Percentiles rank a stretch among this genome's conserved stretches.
Evolutionary conservation across 345 rosid species (phyloP).

Genomic region (Anastatica hierochuntica): DNA sequence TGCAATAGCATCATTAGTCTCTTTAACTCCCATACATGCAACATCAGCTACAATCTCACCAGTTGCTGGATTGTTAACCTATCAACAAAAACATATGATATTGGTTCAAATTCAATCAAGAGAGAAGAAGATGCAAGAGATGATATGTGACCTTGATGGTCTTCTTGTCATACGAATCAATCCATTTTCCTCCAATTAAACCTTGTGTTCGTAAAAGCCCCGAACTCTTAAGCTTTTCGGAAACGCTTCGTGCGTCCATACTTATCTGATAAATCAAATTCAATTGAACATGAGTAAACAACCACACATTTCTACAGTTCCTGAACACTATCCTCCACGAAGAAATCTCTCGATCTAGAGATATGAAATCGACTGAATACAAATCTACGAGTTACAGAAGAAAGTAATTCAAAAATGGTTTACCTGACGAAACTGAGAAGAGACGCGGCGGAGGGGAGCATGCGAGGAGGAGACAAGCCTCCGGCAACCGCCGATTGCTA

Average conservation of each 20-base stretch:
- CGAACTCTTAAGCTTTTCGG: slow-evolving; percentile 34
- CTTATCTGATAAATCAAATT: slow-evolving; percentile 47
- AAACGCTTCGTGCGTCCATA: slow-evolving; percentile 37
- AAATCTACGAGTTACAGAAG: too few species aligned
- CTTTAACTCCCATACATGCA: slow-evolving; percentile 70
- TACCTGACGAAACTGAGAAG: slow-evolving; percentile 25
- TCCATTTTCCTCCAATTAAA: slow-evolving; percentile 84
- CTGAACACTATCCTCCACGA: too few species aligned
- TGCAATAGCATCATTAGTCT: slow-evolving; percentile 82
- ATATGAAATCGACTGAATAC: too few species aligned
- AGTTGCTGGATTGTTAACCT: slow-evolving; percentile 88
- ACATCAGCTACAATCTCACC: slow-evolving; percentile 70
- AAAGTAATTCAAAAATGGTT: too few species aligned
- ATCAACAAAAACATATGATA: too few species aligned
- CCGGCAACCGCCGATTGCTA: slow-evolving; percentile 22
- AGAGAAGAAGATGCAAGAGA: not conserved
- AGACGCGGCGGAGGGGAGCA: slow-evolving; percentile 8
- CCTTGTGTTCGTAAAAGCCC: slow-evolving; percentile 63
- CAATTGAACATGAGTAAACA: too few species aligned
- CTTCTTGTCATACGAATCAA: slow-evolving; percentile 57
- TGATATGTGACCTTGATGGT: slow-evolving; percentile 76
- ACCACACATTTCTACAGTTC: too few species aligned
- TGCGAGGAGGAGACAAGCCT: slow-evolving; percentile 5
- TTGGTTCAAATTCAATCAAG: too few species aligned
- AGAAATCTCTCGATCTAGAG: too few species aligned